Conservation (phyloP, 192 early-diverging fungal genomes). For the Thamnidium elegans region DNA sequence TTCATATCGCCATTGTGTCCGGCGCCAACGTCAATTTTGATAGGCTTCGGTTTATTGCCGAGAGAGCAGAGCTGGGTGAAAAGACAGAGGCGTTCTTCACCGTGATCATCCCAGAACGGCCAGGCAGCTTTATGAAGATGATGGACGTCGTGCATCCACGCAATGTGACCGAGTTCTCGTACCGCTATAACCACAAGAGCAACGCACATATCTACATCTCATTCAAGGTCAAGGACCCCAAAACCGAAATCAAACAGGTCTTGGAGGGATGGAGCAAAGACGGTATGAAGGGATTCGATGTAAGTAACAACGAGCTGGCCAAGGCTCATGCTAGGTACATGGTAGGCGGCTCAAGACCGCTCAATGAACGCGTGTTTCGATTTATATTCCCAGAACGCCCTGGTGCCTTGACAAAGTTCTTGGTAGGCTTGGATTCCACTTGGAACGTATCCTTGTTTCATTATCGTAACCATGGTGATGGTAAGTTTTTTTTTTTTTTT, state of each 20-base stretch:
- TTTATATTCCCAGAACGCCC: constrained; percentile 96
- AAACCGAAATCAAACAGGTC: constrained; percentile 67
- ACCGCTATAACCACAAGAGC: constrained; percentile 70
- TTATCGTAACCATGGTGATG: constrained; percentile 93
- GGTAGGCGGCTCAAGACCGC: constrained; percentile 79
- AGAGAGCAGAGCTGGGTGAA: constrained; percentile 95
- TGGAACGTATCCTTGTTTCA: constrained; percentile 93
- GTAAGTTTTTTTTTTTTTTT: constrained; percentile 33
- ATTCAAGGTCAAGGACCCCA: constrained; percentile 74
- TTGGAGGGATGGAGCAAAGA: constrained; percentile 53
- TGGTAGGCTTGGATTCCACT: constrained; percentile 59
- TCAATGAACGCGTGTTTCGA: constrained; percentile 86
- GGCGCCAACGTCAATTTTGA: constrained; percentile 99
- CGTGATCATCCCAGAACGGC: constrained; percentile 89
- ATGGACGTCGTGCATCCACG: constrained; percentile 83
- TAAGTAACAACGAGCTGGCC: constrained; percentile 91
- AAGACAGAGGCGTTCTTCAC: constrained; percentile 85
- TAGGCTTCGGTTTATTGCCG: constrained; percentile 94
- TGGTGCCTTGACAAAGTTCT: constrained; percentile 87
- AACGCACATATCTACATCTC: constrained; percentile 89
- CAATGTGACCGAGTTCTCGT: constrained; percentile 90
- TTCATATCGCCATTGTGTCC: constrained; percentile 75
- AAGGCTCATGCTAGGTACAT: constrained; percentile 96
- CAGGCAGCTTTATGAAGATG: constrained; percentile 80
- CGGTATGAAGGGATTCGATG: constrained; percentile 77